These are phyloP conservation scores for Sinapis alba DNA, from an alignment of 441 rosid species.

Conservation along the genomic window DNA sequence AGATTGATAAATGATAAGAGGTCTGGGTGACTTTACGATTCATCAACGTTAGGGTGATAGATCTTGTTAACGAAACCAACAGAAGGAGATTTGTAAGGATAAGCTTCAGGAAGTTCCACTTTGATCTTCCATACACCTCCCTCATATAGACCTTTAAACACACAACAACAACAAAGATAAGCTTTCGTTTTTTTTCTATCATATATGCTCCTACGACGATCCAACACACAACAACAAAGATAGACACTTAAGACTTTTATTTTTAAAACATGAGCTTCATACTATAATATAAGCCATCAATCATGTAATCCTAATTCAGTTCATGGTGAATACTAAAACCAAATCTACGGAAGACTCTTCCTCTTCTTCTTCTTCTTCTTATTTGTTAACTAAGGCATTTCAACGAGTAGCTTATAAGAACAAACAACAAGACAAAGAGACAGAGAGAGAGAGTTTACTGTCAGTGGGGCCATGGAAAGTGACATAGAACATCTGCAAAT, in stretches of 20 bases:
- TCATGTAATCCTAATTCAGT: neutral
- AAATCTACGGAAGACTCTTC: constrained; percentile 3
- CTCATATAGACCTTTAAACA: constrained; percentile 60
- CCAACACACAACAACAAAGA: neutral
- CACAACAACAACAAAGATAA: neutral
- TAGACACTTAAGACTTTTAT: neutral
- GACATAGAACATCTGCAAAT: constrained; percentile 61
- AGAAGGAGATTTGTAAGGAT: constrained; percentile 72
- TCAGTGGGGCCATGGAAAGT: constrained; percentile 67
- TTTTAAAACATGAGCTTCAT: no score
- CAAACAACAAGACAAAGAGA: neutral
- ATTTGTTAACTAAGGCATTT: constrained; percentile 5
- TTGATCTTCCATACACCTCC: constrained; percentile 76
- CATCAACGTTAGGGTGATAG: constrained; percentile 74
- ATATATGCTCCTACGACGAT: neutral
- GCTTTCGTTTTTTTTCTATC: neutral
- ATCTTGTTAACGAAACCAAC: constrained; percentile 66
- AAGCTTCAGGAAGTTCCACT: constrained; percentile 66
- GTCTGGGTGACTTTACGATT: constrained; percentile 51
- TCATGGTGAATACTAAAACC: neutral
- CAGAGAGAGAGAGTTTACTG: constrained; percentile 30
- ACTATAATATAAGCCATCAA: no score
- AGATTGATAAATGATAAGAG: no score
- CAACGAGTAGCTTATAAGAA: constrained; percentile 20
- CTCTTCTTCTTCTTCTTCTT: neutral